A percentile compares a stretch with the other conserved stretches of the same genome.
These are phyloP conservation scores for Xylaria sp. DNA, from an alignment of 2,329 filamentous ascomycete species.

Conservation along the genomic window DNA sequence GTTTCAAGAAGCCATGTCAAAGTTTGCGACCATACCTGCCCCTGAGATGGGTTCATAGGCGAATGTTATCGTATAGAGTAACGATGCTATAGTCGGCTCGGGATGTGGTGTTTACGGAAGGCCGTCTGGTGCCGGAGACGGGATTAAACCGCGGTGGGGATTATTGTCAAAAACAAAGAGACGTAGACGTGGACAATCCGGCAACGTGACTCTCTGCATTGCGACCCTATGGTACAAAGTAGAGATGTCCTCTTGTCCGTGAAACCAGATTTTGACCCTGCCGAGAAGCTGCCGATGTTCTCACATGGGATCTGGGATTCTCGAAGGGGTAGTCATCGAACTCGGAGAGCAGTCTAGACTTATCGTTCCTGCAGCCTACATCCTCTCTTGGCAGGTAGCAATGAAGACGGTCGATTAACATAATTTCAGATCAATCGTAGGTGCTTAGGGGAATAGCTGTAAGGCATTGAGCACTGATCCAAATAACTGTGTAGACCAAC, in stretches of 20 bases:
- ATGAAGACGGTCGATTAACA: not conserved
- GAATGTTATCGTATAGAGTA: not conserved
- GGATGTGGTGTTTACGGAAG: not conserved
- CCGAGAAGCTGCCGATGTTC: not conserved
- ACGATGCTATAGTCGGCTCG: not conserved
- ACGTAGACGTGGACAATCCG: not conserved
- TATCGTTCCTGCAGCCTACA: slow-evolving; percentile 17
- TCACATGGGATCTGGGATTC: slow-evolving; percentile 2
- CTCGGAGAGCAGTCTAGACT: slow-evolving; percentile 9
- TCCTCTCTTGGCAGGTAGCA: slow-evolving; percentile 11
- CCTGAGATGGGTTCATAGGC: slow-evolving; percentile 19
- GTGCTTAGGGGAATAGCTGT: not conserved
- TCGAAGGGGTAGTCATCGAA: slow-evolving; percentile 4
- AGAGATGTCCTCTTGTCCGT: not conserved
- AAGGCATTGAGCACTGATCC: not conserved
- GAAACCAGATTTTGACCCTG: not conserved
- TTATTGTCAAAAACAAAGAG: not conserved
- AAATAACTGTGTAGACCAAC: not conserved
- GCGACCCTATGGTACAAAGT: slow-evolving; percentile 3
- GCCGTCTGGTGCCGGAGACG: not conserved
- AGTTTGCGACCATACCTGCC: slow-evolving; percentile 60
- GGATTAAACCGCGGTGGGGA: not conserved
- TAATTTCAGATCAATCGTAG: not conserved
- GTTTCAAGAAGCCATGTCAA: slow-evolving; percentile 60
- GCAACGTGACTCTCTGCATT: slow-evolving; percentile 17